Conservation (phyloP, 2,329 filamentous ascomycete genomes). For the Aureobasidium leucospermi region DNA sequence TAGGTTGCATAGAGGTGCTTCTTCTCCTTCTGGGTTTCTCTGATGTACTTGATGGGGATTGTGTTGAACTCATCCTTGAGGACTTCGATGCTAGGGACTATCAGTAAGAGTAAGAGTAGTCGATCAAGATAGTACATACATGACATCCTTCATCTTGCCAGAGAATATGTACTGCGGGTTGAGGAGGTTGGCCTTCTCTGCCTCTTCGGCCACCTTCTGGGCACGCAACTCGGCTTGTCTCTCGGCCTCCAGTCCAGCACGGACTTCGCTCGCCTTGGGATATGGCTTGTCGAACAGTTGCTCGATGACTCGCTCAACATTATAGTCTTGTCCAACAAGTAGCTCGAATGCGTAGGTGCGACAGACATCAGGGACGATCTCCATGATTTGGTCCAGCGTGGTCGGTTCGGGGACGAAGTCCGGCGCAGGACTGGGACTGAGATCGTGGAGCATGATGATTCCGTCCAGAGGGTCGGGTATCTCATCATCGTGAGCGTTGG, state of each 20-base stretch:
- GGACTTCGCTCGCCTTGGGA: constrained; percentile 12
- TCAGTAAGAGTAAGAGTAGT: neutral
- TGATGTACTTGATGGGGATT: constrained; percentile 31
- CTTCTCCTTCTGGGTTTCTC: constrained; percentile 22
- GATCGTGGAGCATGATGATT: neutral
- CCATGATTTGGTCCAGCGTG: constrained; percentile 15
- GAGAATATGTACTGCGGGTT: neutral
- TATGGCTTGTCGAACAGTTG: constrained; percentile 22
- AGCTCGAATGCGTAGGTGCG: constrained; percentile 25
- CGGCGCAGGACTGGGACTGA: neutral
- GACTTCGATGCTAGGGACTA: constrained; percentile 15
- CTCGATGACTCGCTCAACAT: constrained; percentile 20
- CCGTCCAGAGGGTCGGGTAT: neutral
- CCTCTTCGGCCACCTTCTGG: constrained; percentile 19
- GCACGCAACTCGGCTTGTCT: constrained; percentile 22
- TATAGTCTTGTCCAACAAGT: constrained; percentile 18
- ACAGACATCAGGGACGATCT: constrained; percentile 28
- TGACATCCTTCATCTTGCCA: constrained; percentile 17
- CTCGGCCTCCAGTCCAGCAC: constrained; percentile 23
- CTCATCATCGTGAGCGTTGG: neutral
- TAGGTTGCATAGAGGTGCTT: constrained; percentile 34
- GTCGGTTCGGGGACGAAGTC: neutral
- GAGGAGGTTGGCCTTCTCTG: constrained; percentile 16
- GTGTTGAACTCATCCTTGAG: constrained; percentile 37
- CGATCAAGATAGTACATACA: neutral